A percentile compares a stretch with the other conserved stretches of the same genome.
Conservation (phyloP, 2,329 filamentous ascomycete species). For the Geosmithia morbida region DNA sequence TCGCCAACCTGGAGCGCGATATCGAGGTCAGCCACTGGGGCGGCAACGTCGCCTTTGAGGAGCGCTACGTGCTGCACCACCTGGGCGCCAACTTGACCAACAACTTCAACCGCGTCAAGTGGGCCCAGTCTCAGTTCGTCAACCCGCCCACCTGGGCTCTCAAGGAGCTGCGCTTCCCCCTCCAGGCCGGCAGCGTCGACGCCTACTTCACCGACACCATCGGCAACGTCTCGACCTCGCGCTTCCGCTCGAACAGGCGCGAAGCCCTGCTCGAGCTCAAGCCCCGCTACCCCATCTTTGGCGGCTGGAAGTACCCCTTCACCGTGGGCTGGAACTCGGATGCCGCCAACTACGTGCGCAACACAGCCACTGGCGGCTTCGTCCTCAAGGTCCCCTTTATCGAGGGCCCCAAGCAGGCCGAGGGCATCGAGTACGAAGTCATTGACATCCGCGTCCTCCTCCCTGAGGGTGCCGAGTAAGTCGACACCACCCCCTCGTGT, state of each 20-base stretch:
- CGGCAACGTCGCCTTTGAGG: constrained; percentile 88
- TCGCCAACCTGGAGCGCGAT: constrained; percentile 70
- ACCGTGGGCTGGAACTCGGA: constrained; percentile 92
- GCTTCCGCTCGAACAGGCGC: constrained; percentile 62
- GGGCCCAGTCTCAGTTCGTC: constrained; percentile 59
- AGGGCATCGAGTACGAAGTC: constrained; percentile 76
- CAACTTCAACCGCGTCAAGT: constrained; percentile 65
- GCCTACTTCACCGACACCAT: constrained; percentile 94
- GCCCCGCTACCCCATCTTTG: constrained; percentile 91
- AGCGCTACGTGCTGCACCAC: constrained; percentile 81
- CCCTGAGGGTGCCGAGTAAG: constrained; percentile 79
- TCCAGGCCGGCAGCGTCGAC: constrained; percentile 66
- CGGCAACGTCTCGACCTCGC: constrained; percentile 90
- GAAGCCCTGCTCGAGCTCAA: constrained; percentile 81
- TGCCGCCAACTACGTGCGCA: constrained; percentile 61
- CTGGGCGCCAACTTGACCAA: constrained; percentile 63
- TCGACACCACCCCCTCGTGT: constrained; percentile 6
- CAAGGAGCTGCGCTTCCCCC: constrained; percentile 67
- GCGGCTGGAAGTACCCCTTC: constrained; percentile 97
- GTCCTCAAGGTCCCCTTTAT: constrained; percentile 85
- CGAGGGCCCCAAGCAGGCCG: constrained; percentile 73
- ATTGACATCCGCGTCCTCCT: constrained; percentile 71
- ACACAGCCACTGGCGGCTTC: constrained; percentile 52
- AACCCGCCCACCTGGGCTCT: constrained; percentile 65
- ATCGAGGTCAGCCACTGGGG: constrained; percentile 97